Evolutionary conservation across 139 green algal species (phyloP).

Genomic region (Chlamydomonas urium): DNA sequence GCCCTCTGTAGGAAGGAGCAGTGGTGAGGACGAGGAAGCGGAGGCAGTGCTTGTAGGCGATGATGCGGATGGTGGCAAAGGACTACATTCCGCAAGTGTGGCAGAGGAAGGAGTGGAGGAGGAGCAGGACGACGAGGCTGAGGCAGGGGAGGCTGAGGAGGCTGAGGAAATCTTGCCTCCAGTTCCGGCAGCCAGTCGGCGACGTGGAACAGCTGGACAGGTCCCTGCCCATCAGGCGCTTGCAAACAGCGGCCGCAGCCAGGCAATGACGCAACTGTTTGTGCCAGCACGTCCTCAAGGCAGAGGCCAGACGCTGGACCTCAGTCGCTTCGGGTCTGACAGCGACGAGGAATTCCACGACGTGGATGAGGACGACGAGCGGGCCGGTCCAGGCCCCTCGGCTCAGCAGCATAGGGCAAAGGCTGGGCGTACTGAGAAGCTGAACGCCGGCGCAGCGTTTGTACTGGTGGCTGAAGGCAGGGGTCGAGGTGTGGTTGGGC

Average conservation of each 20-base stretch:
- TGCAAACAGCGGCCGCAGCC: too few relatives aligned
- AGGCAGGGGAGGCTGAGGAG: not conserved
- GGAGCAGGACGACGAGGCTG: not conserved
- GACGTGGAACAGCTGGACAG: too few relatives aligned
- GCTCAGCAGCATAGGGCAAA: not conserved
- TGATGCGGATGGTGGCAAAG: not conserved
- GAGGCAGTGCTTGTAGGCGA: not conserved
- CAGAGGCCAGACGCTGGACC: not conserved
- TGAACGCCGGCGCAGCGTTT: not conserved
- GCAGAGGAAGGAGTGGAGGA: not conserved
- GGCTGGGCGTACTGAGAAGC: not conserved
- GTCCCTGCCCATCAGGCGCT: too few relatives aligned
- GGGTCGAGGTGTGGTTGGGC: too few relatives aligned
- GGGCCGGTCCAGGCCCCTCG: not conserved
- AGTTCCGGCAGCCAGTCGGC: too few relatives aligned
- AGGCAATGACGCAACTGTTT: too few relatives aligned
- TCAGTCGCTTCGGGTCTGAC: constrained; percentile 4
- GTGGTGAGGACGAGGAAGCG: not conserved
- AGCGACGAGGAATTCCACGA: constrained; percentile 4
- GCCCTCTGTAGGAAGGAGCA: not conserved
- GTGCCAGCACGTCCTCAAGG: too few relatives aligned
- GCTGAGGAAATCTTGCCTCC: too few relatives aligned
- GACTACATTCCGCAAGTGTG: not conserved
- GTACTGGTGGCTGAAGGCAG: not conserved
- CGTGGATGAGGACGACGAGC: not conserved